These are phyloP conservation scores for Draba incana DNA, from an alignment of 345 rosid species.

Conservation along the genomic window DNA sequence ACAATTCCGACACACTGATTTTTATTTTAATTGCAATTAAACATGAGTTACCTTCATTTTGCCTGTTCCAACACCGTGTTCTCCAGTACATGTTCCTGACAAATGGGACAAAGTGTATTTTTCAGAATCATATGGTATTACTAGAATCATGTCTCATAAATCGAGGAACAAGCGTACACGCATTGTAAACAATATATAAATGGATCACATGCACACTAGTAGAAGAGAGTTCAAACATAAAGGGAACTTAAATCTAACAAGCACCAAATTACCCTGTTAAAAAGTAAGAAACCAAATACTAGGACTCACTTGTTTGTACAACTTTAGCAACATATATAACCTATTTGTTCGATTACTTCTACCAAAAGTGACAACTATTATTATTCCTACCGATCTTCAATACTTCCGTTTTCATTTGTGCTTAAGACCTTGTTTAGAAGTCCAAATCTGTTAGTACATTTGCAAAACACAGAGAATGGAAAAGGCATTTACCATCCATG, in stretches of 20 bases:
- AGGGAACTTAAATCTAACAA: constrained; percentile 1
- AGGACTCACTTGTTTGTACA: constrained; percentile 5
- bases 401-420: neutral
- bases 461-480: constrained; percentile 50
- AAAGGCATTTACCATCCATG: constrained; percentile 67
- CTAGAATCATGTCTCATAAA: constrained; percentile 9
- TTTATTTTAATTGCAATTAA: neutral
- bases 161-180: neutral
- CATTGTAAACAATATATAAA: neutral
- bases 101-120: constrained; percentile 20
- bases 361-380: neutral
- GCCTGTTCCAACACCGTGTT: constrained; percentile 95
- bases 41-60: constrained; percentile 67
- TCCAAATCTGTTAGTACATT: constrained; percentile 43
- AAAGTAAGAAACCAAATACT: neutral
- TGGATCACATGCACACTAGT: neutral
- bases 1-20: neutral
- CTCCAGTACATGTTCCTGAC: constrained; percentile 95
- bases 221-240: neutral
- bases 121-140: constrained; percentile 12
- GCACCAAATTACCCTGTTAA: neutral
- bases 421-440: neutral
- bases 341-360: neutral
- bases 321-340: constrained; percentile 11
- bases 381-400: neutral